A percentile compares a stretch with the other conserved stretches of the same genome.
phyloP scores from a whole-genome alignment of 768 basidiomycete genomes.

The Exsudoporus frostii region DNA sequence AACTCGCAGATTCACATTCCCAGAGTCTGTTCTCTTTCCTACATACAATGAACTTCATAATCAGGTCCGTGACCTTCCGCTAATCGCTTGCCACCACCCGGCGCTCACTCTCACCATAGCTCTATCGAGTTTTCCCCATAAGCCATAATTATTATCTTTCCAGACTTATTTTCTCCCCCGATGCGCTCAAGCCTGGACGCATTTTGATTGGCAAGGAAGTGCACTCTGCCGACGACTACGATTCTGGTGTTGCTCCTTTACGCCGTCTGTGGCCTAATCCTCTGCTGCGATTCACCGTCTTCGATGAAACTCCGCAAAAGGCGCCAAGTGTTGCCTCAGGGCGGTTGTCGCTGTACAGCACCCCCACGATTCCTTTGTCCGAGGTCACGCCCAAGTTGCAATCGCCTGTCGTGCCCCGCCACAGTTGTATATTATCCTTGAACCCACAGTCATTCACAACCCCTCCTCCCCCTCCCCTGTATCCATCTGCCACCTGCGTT shows the following conservation, averaged over 20 bases:
- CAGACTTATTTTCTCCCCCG: conserved; percentile 66
- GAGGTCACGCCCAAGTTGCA: background rate
- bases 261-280: conserved; percentile 55
- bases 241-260: conserved; percentile 46
- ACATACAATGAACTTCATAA: conserved; percentile 56
- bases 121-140: conserved; percentile 68
- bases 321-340: conserved; percentile 16
- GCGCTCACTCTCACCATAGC: conserved; percentile 41
- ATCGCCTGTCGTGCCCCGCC: background rate
- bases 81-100: background rate
- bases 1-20: conserved; percentile 64
- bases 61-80: conserved; percentile 46
- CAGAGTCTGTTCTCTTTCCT: conserved; percentile 53
- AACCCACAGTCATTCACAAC: background rate
- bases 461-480: conserved; percentile 28
- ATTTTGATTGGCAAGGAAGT: conserved; percentile 64
- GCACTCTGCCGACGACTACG: conserved; percentile 57
- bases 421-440: background rate
- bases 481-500: conserved; percentile 2
- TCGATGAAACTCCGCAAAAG: conserved; percentile 48
- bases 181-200: conserved; percentile 48
- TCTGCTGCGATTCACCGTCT: conserved; percentile 59
- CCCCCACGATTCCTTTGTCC: background rate
- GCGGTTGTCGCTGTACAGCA: conserved; percentile 6
- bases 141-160: conserved; percentile 59